These are phyloP conservation scores for Rhodotorula sp. DNA, from an alignment of 1,284 basidiomycete species.

Conservation along the genomic window DNA sequence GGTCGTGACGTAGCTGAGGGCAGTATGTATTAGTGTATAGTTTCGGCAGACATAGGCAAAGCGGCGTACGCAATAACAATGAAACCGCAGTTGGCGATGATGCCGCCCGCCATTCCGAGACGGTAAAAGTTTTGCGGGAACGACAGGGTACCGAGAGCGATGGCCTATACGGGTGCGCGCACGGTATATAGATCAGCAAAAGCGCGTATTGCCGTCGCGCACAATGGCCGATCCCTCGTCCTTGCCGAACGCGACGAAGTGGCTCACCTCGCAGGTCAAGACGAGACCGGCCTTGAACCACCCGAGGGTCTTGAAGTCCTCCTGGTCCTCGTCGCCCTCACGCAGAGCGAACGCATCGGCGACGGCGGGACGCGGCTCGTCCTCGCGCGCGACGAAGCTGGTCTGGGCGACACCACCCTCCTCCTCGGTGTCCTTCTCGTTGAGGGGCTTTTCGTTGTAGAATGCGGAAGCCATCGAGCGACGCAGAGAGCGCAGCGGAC, in stretches of 20 bases:
- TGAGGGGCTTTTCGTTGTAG: not conserved
- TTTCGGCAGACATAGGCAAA: not conserved
- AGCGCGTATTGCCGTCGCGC: not conserved
- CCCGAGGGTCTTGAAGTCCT: constrained; percentile 12
- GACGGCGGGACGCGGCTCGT: constrained; percentile 6
- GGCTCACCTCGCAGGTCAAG: constrained; percentile 18
- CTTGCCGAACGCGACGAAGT: not conserved
- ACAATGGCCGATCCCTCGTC: not conserved
- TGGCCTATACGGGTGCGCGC: not conserved
- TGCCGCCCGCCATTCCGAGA: constrained; percentile 10
- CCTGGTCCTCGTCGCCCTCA: constrained; percentile 7
- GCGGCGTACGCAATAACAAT: not conserved
- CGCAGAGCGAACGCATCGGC: constrained; percentile 16
- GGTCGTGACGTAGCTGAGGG: not conserved
- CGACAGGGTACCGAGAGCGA: constrained; percentile 18
- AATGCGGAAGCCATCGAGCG: not conserved
- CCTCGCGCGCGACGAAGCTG: not conserved
- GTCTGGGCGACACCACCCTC: not conserved
- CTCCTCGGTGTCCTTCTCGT: constrained; percentile 3
- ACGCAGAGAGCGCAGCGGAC: not conserved
- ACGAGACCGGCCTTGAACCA: constrained; percentile 18
- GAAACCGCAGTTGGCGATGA: constrained; percentile 15
- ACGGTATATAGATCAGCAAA: not conserved
- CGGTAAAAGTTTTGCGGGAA: constrained; percentile 14
- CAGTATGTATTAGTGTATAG: too few species aligned